These are phyloP conservation scores for Cytospora paraplurivora DNA, from an alignment of 2,329 filamentous ascomycete species.

Conservation along the genomic window DNA sequence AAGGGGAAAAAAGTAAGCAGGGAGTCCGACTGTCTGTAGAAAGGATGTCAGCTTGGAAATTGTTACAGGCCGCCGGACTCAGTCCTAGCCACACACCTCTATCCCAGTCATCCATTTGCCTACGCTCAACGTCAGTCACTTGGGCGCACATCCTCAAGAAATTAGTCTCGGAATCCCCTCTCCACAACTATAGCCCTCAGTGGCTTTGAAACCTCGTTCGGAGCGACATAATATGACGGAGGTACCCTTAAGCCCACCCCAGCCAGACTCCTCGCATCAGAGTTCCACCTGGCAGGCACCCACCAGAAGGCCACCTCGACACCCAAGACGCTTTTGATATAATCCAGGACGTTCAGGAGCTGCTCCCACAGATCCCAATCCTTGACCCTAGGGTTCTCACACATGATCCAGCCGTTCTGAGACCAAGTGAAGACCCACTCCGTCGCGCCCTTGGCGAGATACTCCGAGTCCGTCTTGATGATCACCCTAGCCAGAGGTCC, in stretches of 20 bases:
- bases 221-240: background rate
- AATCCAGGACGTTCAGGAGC: background rate
- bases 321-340: background rate
- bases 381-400: background rate
- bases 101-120: background rate
- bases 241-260: background rate
- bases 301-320: constrained; percentile 19
- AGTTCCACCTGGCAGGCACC: constrained; percentile 6
- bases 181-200: background rate
- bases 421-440: constrained; percentile 7
- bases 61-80: background rate
- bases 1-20: background rate
- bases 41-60: background rate
- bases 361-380: constrained; percentile 15
- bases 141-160: too few species aligned
- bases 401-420: background rate
- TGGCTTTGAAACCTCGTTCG: background rate
- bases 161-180: background rate
- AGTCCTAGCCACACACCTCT: background rate
- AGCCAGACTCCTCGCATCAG: background rate
- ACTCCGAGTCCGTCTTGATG: constrained; percentile 21
- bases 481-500: background rate
- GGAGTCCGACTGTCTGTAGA: background rate
- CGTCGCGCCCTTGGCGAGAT: background rate
- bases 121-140: background rate